A percentile compares a stretch with the other conserved stretches of the same genome.
These are phyloP conservation scores for Warburgia ugandensis DNA, from an alignment of 164 flowering plant species.

Conservation along the genomic window DNA sequence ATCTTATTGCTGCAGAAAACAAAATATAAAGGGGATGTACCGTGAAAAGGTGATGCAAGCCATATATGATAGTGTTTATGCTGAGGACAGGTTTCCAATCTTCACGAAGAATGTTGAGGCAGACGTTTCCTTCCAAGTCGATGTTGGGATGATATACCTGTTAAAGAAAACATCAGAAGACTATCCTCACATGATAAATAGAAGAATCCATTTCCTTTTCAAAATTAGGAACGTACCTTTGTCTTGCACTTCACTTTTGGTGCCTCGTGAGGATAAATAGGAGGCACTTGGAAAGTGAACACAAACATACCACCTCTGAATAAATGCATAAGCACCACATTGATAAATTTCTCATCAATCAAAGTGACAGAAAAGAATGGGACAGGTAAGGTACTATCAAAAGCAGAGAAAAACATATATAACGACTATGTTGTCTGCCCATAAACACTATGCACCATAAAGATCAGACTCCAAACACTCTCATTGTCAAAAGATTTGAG, in stretches of 20 bases:
- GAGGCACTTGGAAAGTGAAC: conserved; percentile 52
- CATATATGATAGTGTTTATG: conserved; percentile 64
- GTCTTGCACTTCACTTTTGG: conserved; percentile 82
- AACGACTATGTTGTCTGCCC: no score
- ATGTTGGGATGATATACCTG: conserved; percentile 87
- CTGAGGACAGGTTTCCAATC: conserved; percentile 86
- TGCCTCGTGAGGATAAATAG: conserved; percentile 64
- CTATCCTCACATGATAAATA: no score
- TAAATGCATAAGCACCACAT: background rate
- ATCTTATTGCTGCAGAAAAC: background rate
- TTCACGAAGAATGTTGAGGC: conserved; percentile 75
- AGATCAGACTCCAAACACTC: no score
- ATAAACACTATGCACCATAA: no score
- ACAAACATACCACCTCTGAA: conserved; percentile 51
- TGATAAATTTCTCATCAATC: background rate
- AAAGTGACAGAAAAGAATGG: background rate
- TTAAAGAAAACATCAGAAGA: background rate
- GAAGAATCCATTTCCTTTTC: background rate
- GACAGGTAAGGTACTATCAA: no score
- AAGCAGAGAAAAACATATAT: no score
- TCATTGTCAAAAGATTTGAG: no score
- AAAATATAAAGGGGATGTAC: conserved; percentile 19
- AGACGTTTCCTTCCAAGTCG: conserved; percentile 79
- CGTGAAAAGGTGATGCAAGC: conserved; percentile 64
- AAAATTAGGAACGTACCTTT: conserved; percentile 31